A percentile compares a stretch with the other conserved stretches of the same genome.
Conservation (phyloP, 768 basidiomycete genomes). For the Termitomyces sp. region DNA sequence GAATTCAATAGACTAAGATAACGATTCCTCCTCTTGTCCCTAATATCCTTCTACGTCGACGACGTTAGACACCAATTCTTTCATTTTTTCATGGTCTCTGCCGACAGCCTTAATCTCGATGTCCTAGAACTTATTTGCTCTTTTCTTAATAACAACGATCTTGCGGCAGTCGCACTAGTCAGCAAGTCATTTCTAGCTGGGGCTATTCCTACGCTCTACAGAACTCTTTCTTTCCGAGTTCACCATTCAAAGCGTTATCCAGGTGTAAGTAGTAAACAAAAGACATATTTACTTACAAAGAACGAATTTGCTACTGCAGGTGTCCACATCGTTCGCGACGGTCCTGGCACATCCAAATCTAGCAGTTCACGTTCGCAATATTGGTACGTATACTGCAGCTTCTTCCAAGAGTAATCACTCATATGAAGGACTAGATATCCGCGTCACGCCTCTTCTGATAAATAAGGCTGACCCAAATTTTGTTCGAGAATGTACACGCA, state of each 20-base stretch:
- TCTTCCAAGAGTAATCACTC: background rate
- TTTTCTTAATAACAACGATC: slow-evolving; percentile 49
- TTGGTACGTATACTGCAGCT: slow-evolving; percentile 39
- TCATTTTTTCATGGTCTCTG: slow-evolving; percentile 48
- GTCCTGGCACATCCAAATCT: slow-evolving; percentile 49
- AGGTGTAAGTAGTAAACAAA: slow-evolving; percentile 28
- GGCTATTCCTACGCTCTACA: slow-evolving; percentile 61
- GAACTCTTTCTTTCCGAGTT: slow-evolving; percentile 48
- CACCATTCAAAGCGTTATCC: slow-evolving; percentile 59
- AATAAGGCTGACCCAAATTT: slow-evolving; percentile 42
- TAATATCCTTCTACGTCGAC: too few species aligned
- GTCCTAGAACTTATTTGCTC: slow-evolving; percentile 68
- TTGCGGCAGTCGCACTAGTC: slow-evolving; percentile 60
- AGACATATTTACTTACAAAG: too few species aligned
- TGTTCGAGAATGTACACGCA: slow-evolving; percentile 45
- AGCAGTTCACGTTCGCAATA: slow-evolving; percentile 54
- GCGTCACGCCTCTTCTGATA: slow-evolving; percentile 40
- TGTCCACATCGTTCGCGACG: slow-evolving; percentile 60
- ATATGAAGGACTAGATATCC: slow-evolving; percentile 41
- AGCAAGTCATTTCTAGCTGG: slow-evolving; percentile 63
- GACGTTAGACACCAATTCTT: background rate
- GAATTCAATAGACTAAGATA: background rate
- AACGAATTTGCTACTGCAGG: slow-evolving; percentile 1
- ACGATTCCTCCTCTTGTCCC: too few species aligned
- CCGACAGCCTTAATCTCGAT: slow-evolving; percentile 68